phyloP scores from a whole-genome alignment of 2,329 filamentous ascomycete genomes.

The Seiridium cupressi region DNA sequence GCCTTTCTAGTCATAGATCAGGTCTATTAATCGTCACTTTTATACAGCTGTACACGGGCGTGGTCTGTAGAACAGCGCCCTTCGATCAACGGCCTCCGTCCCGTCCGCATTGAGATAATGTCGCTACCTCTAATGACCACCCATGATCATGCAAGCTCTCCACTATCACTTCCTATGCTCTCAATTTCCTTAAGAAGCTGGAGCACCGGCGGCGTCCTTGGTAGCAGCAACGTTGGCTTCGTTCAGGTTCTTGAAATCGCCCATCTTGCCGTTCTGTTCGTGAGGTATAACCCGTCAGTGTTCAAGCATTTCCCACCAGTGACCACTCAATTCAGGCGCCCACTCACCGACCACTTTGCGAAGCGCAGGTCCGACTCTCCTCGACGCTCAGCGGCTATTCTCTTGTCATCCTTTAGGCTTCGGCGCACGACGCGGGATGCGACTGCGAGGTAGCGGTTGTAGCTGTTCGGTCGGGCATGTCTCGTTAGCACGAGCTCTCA shows the following conservation, averaged over 20 bases:
- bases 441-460: conserved; percentile 99
- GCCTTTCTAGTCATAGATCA: not conserved
- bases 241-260: conserved; percentile 73
- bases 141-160: not conserved
- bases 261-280: conserved; percentile 90
- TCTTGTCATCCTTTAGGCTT: conserved; percentile 93
- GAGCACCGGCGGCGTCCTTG: conserved; percentile 34
- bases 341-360: conserved; percentile 91
- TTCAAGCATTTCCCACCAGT: not conserved
- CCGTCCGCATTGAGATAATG: not conserved
- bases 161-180: conserved; percentile 1
- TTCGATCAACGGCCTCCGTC: not conserved
- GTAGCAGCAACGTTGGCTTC: conserved; percentile 47
- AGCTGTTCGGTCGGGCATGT: conserved; percentile 56
- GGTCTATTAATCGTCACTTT: conserved; percentile 14
- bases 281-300: conserved; percentile 27
- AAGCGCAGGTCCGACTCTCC: conserved; percentile 88
- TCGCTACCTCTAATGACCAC: not conserved
- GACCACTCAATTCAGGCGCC: conserved; percentile 8
- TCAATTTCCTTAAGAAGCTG: conserved; percentile 30
- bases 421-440: conserved; percentile 92
- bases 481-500: conserved; percentile 29
- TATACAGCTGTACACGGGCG: conserved; percentile 29
- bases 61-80: conserved; percentile 6
- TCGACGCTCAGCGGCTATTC: conserved; percentile 82